phyloP scores from a whole-genome alignment of 805 yeast species.

The Pichia sporocuriosa region DNA sequence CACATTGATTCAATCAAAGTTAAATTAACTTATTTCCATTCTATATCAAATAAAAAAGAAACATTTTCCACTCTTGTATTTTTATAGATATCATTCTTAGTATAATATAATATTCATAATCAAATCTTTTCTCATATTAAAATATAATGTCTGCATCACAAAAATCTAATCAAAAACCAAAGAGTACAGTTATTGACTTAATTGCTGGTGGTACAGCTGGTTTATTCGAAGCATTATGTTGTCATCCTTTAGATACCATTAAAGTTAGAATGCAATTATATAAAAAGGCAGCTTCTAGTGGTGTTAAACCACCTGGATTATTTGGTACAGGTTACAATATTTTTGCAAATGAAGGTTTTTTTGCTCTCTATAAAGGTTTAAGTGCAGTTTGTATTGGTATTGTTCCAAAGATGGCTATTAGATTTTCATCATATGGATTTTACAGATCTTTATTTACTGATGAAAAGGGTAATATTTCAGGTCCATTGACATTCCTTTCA shows the following conservation, averaged over 20 bases:
- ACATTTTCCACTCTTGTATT: too few species aligned
- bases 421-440: constrained; percentile 91
- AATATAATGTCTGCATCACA: constrained; percentile 13
- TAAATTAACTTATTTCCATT: too few species aligned
- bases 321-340: constrained; percentile 73
- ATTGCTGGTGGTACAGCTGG: constrained; percentile 98
- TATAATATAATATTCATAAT: too few species aligned
- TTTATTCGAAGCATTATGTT: constrained; percentile 90
- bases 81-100: too few species aligned
- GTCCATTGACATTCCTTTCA: constrained; percentile 74
- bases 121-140: too few species aligned
- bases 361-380: constrained; percentile 88
- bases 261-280: constrained; percentile 96
- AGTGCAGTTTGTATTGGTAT: constrained; percentile 97
- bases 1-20: too few species aligned
- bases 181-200: constrained; percentile 52
- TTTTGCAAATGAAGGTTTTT: constrained; percentile 69
- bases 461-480: constrained; percentile 58
- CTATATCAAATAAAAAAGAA: too few species aligned
- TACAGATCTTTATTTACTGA: constrained; percentile 65
- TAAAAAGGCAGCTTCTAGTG: constrained; percentile 46
- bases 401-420: constrained; percentile 96
- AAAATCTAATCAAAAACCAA: constrained; percentile 19
- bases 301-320: constrained; percentile 75
- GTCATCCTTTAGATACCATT: constrained; percentile 97